Evolutionary conservation across 2,329 filamentous ascomycete species (phyloP).

Genomic region (Grosmannia serpens): DNA sequence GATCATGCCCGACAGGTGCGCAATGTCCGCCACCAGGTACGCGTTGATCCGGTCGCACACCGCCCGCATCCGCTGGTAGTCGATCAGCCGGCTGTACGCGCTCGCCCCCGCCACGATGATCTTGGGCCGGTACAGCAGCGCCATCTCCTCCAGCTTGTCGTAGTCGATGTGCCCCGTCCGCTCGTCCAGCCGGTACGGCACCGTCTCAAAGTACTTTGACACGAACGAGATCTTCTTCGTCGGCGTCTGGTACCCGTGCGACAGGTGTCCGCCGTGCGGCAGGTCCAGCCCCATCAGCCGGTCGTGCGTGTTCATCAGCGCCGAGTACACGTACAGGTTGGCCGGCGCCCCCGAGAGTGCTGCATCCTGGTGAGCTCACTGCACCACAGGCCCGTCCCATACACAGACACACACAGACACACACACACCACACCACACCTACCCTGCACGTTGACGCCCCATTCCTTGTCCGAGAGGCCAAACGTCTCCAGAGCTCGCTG

Average conservation of each 20-base stretch:
- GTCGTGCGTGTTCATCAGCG: conserved; percentile 83
- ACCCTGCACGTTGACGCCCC: conserved; percentile 96
- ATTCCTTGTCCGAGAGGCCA: conserved; percentile 69
- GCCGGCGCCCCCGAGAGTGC: conserved; percentile 64
- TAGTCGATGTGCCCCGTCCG: conserved; percentile 93
- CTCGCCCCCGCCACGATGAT: conserved; percentile 90
- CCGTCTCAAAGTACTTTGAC: conserved; percentile 97
- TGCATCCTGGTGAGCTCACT: conserved; percentile 20
- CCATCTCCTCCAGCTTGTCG: conserved; percentile 76
- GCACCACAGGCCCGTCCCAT: too few relatives aligned
- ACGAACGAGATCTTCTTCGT: conserved; percentile 94
- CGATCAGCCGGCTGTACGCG: conserved; percentile 90
- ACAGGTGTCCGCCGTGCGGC: conserved; percentile 90
- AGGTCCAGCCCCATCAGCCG: conserved; percentile 95
- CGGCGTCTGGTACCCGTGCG: conserved; percentile 94
- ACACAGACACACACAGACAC: too few relatives aligned
- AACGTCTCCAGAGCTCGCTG: conserved; percentile 81
- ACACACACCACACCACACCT: conserved; percentile 20
- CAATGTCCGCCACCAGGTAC: conserved; percentile 93
- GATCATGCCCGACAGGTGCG: conserved; percentile 89
- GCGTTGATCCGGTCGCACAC: conserved; percentile 86
- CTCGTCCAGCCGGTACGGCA: conserved; percentile 88
- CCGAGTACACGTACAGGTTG: conserved; percentile 91
- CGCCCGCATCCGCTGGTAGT: conserved; percentile 84
- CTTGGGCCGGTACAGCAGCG: conserved; percentile 85